These are phyloP conservation scores for Bacidia gigantensis DNA, from an alignment of 495 filamentous ascomycete genomes.

Conservation along the genomic window DNA sequence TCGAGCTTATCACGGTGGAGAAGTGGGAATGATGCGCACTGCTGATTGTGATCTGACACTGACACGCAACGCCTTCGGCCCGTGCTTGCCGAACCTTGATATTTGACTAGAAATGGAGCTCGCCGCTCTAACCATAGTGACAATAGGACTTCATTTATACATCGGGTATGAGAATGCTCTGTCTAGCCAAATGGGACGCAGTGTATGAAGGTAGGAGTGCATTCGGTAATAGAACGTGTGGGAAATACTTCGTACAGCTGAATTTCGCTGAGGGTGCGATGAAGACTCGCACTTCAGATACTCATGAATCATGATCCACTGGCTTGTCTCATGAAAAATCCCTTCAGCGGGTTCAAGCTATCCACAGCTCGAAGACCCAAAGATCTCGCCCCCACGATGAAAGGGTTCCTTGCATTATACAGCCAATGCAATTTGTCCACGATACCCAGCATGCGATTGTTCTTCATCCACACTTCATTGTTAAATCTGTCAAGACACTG, in stretches of 20 bases:
- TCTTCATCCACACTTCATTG: slow-evolving; percentile 61
- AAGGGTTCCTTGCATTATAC: slow-evolving; percentile 61
- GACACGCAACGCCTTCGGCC: background rate
- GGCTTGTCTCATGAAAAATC: slow-evolving; percentile 80
- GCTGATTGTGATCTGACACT: too few species aligned
- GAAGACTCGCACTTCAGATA: background rate
- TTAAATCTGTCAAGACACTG: slow-evolving; percentile 62
- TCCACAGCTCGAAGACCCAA: slow-evolving; percentile 67
- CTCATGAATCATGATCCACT: slow-evolving; percentile 40
- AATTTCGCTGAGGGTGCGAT: background rate
- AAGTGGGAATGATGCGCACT: too few species aligned
- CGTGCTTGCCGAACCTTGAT: background rate
- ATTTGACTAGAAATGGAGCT: too few species aligned
- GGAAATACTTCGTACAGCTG: too few species aligned
- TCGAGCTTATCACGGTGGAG: too few species aligned
- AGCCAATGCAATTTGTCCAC: slow-evolving; percentile 91
- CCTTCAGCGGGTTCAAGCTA: slow-evolving; percentile 63
- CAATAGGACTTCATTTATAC: too few species aligned
- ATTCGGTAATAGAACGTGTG: too few species aligned
- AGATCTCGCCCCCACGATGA: slow-evolving; percentile 63
- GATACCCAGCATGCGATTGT: slow-evolving; percentile 75
- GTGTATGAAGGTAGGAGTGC: too few species aligned
- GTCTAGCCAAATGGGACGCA: too few species aligned
- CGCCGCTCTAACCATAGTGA: too few species aligned
- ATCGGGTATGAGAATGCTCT: too few species aligned